Base-by-base conservation (phyloP, 768 basidiomycete genomes). In the Phylloporus sp. region DNA sequence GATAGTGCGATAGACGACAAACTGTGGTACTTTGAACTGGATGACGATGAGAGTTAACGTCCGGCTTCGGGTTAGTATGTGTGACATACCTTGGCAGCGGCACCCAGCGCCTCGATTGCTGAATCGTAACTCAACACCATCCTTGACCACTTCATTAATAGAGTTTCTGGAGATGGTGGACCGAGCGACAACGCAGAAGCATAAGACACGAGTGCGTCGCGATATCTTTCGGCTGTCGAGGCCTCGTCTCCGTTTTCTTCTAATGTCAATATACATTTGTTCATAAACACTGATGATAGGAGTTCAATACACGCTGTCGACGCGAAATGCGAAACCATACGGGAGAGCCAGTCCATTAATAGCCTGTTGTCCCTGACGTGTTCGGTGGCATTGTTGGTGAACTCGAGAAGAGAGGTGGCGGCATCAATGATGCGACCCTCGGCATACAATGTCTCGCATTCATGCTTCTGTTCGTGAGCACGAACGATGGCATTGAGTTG, bases 1-100 rank as follows among this genome's bases (percentile, higher is more conserved):
- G n/a, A n/a, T n/a, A n/a, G n/a, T n/a, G n/a, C n/a, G 4, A 8
- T 43, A 46, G 3, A 46, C 9, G 3, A 15, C 8, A 18, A 38
- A 42, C 11, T 5, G 20, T 2, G 52, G 39, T 17, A 45, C 17
- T 7, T 39, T 29, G 42, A 52, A 49, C 50, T 52, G 22, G 18
- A 4, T 9, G 15, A n/a, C 4, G 14, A 14, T 23, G 5, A 20
- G 2, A 1, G 14, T 32, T 14, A 9, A 11, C 3, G 17, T 15
- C 13, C 3, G 1, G 24, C 14, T 22, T 14, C 23, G 18, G 11
- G 20, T 3, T 14, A n/a, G 14, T 9, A 29, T 3, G 7, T 8
- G 14, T 24, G 21, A 11, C 37, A 23, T 48, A 48, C n/a, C n/a
- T n/a, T n/a, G n/a, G n/a, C n/a, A n/a, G n/a, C n/a, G n/a, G n/a